These are phyloP conservation scores for Chondrus crispus DNA, from an alignment of 23 red algal species.

Conservation along the genomic window DNA sequence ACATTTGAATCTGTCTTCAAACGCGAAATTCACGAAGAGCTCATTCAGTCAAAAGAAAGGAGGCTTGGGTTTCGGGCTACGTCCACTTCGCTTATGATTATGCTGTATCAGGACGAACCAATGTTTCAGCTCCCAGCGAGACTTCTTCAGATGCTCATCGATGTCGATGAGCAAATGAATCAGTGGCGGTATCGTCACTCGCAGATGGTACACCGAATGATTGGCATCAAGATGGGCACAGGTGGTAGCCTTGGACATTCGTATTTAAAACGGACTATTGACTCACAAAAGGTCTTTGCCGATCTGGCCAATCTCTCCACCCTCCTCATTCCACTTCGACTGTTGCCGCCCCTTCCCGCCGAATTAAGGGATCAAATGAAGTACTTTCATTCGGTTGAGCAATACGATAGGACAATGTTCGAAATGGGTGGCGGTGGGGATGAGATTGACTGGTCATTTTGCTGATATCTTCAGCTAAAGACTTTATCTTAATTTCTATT, in stretches of 20 bases:
- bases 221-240: constrained; percentile 92
- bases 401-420: constrained; percentile 77
- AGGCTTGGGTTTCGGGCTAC: constrained; percentile 93
- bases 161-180: constrained; percentile 92
- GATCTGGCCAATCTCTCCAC: constrained; percentile 92
- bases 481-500: too few species aligned
- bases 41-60: constrained; percentile 51
- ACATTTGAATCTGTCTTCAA: constrained; percentile 85
- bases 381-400: constrained; percentile 80
- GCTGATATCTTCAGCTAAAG: constrained; percentile 31
- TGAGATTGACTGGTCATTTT: constrained; percentile 80
- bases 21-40: constrained; percentile 82
- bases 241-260: constrained; percentile 88
- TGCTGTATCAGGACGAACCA: constrained; percentile 96
- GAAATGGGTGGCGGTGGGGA: constrained; percentile 80
- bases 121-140: constrained; percentile 93
- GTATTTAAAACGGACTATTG: constrained; percentile 86
- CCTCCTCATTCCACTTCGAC: constrained; percentile 89
- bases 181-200: constrained; percentile 96
- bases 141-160: constrained; percentile 81
- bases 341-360: constrained; percentile 82
- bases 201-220: constrained; percentile 99
- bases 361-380: constrained; percentile 83
- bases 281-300: constrained; percentile 85
- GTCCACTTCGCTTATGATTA: constrained; percentile 87